phyloP scores from a whole-genome alignment of 305 asterid species.

The Solanum hybrid region DNA sequence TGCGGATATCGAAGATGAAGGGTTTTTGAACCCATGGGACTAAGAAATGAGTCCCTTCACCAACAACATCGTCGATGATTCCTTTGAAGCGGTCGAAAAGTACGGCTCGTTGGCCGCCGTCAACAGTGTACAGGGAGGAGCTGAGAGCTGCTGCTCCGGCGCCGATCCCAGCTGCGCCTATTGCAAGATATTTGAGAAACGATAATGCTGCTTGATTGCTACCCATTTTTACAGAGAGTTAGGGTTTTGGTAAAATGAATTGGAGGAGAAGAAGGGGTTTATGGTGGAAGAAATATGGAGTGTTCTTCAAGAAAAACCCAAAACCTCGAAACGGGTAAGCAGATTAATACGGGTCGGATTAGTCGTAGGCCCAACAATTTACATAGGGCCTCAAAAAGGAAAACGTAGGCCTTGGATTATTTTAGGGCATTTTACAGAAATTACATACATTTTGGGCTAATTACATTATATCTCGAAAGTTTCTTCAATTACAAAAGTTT shows the following conservation, averaged over 20 bases:
- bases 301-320: neutral
- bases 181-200: conserved; percentile 48
- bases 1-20: conserved; percentile 79
- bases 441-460: no score
- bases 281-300: neutral
- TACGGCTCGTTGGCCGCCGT: conserved; percentile 91
- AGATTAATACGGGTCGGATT: neutral
- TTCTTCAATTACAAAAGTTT: no score
- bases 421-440: no score
- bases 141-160: conserved; percentile 32
- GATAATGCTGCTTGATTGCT: conserved; percentile 42
- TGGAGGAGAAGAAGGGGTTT: neutral
- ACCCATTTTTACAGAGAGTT: conserved; percentile 33
- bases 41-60: conserved; percentile 86
- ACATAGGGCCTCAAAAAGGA: neutral
- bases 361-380: no score
- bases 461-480: no score
- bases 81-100: conserved; percentile 90
- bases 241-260: conserved; percentile 3
- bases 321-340: neutral
- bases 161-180: conserved; percentile 58
- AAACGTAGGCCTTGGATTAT: no score
- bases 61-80: conserved; percentile 55
- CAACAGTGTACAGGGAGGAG: conserved; percentile 77
- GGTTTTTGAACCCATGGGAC: conserved; percentile 88